phyloP scores from a whole-genome alignment of 768 basidiomycete species.

The Multifurca ochricompacta region DNA sequence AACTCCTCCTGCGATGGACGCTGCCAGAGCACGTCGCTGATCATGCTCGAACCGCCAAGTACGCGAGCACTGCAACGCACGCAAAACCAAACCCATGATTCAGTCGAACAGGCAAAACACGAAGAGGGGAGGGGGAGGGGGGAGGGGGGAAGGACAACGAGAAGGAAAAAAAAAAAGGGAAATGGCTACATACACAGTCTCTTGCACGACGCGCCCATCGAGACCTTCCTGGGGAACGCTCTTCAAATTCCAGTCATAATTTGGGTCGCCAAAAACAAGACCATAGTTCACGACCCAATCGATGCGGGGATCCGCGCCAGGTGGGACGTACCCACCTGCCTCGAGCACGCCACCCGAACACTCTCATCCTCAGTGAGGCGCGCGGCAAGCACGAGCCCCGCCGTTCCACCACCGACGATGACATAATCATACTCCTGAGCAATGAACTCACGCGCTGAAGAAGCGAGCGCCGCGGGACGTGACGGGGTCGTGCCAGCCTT shows the following conservation, averaged over 20 bases:
- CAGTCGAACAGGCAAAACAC: not conserved
- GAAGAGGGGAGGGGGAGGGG: not conserved
- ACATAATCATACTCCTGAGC: conserved; percentile 17
- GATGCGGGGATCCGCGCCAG: conserved; percentile 14
- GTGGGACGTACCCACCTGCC: conserved; percentile 24
- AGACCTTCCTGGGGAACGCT: conserved; percentile 17
- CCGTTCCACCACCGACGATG: conserved; percentile 21
- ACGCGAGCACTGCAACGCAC: conserved; percentile 10
- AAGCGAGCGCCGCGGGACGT: conserved; percentile 2
- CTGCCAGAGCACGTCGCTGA: conserved; percentile 21
- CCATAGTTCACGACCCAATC: conserved; percentile 15
- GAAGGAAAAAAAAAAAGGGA: not conserved
- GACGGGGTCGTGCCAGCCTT: no score
- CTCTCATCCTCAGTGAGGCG: conserved; percentile 23
- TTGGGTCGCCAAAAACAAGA: conserved; percentile 15
- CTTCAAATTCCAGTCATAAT: conserved; percentile 17
- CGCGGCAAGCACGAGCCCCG: conserved; percentile 28
- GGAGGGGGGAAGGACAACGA: not conserved
- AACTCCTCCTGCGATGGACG: conserved; percentile 18
- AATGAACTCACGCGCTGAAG: conserved; percentile 8
- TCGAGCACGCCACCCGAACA: conserved; percentile 25
- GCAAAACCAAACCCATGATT: not conserved
- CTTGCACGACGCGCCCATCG: conserved; percentile 12
- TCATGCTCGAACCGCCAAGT: conserved; percentile 19
- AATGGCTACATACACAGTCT: conserved; percentile 7